Percentiles rank a stretch among this genome's conserved stretches.
Conservation (phyloP, 345 rosid species). For the Gossypium turneri region DNA sequence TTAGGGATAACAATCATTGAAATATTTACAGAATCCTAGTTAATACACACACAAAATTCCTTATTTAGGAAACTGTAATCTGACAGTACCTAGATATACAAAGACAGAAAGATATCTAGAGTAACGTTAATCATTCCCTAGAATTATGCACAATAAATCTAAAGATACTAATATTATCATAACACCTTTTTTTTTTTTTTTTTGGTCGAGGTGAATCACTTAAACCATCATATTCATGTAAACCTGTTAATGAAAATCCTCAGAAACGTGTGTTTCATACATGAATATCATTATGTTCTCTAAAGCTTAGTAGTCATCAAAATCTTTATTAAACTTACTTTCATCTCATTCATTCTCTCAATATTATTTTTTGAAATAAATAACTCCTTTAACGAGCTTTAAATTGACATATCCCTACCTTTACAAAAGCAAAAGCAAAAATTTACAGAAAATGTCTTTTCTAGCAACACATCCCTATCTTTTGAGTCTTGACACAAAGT, state of each 20-base stretch:
- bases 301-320: constrained; percentile 7
- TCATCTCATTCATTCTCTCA: background rate
- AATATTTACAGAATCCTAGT: no score
- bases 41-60: no score
- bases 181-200: background rate
- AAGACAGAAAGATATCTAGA: no score
- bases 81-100: no score
- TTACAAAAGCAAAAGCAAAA: background rate
- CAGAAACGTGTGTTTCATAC: background rate
- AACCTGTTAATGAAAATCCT: background rate
- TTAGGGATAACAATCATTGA: no score
- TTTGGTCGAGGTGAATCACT: background rate
- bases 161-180: no score
- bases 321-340: background rate
- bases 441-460: background rate
- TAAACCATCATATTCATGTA: constrained; percentile 1
- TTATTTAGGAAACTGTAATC: no score
- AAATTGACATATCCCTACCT: background rate
- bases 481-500: background rate
- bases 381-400: background rate
- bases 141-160: no score
- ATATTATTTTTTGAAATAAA: background rate
- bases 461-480: background rate
- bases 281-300: background rate
- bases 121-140: no score